Base-by-base conservation (phyloP, 176 grass and related monocot genomes). In the Melocanna baccifera region DNA sequence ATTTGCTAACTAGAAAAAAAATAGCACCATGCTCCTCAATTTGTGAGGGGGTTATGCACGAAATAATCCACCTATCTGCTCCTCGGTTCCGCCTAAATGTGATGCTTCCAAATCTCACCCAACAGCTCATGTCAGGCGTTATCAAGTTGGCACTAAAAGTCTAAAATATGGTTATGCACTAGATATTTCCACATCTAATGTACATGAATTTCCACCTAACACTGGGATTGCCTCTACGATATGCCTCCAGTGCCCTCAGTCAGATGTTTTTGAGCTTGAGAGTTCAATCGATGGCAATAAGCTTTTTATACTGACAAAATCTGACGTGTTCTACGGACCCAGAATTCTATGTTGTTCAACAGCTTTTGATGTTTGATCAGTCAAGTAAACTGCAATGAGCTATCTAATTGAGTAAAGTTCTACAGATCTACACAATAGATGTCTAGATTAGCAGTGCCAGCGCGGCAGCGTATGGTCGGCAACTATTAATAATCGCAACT, bases 361-460 rank as follows among this genome's bases (percentile, higher is more conserved):
- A 68, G 7, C 28, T 75, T 69, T 85, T 53, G 19, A 77, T 71
- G 73, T 58, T 74, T 76, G 29, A 85, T 48, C 64, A 80, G 83
- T 47, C 48, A 89, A 85, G 57, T 34, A 28, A 73, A 81, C 76
- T 85, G 18, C 52, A 39, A 80, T 39, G 37, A 80, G 40, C 40
- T 81, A 68, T 67, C 14, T 56, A 67, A 78, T 25, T 43, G 20
- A 57, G 57, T 67, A 55, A 79, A 67, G 20, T 30, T 88, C 55
- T 63, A 71, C 25, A 32, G 42, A 34, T 39, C 73, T n/a, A 50
- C 40, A 42, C 12, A 23, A 79, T 79, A 68, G 40, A 48, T 5
- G 57, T 16, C 61, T 48, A 30, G 52, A 75, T 74, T 84, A 73
- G 26, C 39, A 40, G 41, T 62, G 37, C 63, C 20, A 51, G 13